phyloP scores from a whole-genome alignment of 176 grass and related monocot species.

The Typha latifolia region DNA sequence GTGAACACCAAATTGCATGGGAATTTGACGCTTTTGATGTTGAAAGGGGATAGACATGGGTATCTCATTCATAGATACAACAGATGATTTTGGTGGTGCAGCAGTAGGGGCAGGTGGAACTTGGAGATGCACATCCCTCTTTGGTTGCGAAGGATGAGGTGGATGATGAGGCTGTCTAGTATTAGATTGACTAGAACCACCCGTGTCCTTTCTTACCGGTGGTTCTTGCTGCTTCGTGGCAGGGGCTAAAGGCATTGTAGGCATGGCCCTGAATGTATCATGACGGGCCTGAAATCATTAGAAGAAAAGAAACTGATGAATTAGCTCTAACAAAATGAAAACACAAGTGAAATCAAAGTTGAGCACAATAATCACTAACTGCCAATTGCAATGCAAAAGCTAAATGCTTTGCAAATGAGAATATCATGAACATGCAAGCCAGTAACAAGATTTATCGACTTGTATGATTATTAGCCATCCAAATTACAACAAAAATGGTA shows the following conservation, averaged over 20 bases:
- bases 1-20: slow-evolving; percentile 47
- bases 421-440: no score
- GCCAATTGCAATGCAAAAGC: no score
- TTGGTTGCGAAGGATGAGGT: not conserved
- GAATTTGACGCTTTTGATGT: slow-evolving; percentile 22
- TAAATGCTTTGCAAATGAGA: no score
- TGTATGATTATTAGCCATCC: no score
- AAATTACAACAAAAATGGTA: no score
- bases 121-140: not conserved
- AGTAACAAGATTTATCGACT: no score
- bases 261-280: slow-evolving; percentile 32
- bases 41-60: not conserved
- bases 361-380: not conserved
- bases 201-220: slow-evolving; percentile 12
- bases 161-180: not conserved
- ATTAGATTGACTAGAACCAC: slow-evolving; percentile 36
- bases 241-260: slow-evolving; percentile 31
- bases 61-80: slow-evolving; percentile 13
- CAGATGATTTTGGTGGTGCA: slow-evolving; percentile 11
- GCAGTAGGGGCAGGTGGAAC: not conserved
- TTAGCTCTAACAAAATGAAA: not conserved
- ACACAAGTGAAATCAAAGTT: not conserved
- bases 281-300: slow-evolving; percentile 30
- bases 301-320: slow-evolving; percentile 4
- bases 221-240: slow-evolving; percentile 42